Evolutionary conservation across 441 rosid genomes (phyloP).

Genomic region (Adansonia rubrostipa): DNA sequence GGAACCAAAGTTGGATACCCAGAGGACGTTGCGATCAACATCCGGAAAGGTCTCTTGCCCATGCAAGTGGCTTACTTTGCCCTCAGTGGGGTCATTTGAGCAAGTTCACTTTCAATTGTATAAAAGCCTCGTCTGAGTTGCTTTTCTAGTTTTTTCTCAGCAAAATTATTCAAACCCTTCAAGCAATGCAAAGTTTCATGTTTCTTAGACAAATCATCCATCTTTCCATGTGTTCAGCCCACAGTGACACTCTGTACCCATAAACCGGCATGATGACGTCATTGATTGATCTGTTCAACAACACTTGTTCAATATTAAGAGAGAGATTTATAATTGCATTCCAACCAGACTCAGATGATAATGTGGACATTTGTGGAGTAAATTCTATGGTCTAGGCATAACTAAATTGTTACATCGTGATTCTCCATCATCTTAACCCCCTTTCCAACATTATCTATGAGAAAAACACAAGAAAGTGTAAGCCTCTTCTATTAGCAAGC

Average conservation of each 20-base stretch:
- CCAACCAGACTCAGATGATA: not conserved
- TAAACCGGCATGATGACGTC: slow-evolving; percentile 47
- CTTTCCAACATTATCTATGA: too few relatives aligned
- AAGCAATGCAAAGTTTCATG: slow-evolving; percentile 64
- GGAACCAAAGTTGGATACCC: slow-evolving; percentile 50
- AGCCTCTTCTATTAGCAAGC: too few relatives aligned
- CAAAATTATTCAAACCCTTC: slow-evolving; percentile 62
- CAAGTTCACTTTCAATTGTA: slow-evolving; percentile 64
- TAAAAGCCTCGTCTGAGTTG: slow-evolving; percentile 47
- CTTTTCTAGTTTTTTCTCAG: slow-evolving; percentile 71
- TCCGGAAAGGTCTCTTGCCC: slow-evolving; percentile 73
- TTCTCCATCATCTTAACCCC: too few relatives aligned
- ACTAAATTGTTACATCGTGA: not conserved
- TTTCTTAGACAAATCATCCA: slow-evolving; percentile 50
- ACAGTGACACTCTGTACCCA: slow-evolving; percentile 82
- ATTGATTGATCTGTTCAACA: not conserved
- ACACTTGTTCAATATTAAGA: not conserved
- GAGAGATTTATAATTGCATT: not conserved
- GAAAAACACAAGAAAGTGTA: too few relatives aligned
- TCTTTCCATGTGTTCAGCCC: slow-evolving; percentile 79
- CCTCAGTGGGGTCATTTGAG: slow-evolving; percentile 66
- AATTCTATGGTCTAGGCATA: not conserved
- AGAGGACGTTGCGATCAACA: slow-evolving; percentile 74
- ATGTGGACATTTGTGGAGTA: not conserved
- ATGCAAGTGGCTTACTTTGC: slow-evolving; percentile 60